Evolutionary conservation across 1,139 yeast species (phyloP), one percentile per base, ranked within the genome.

Genomic region (Saccharomyces hybrid): DNA sequence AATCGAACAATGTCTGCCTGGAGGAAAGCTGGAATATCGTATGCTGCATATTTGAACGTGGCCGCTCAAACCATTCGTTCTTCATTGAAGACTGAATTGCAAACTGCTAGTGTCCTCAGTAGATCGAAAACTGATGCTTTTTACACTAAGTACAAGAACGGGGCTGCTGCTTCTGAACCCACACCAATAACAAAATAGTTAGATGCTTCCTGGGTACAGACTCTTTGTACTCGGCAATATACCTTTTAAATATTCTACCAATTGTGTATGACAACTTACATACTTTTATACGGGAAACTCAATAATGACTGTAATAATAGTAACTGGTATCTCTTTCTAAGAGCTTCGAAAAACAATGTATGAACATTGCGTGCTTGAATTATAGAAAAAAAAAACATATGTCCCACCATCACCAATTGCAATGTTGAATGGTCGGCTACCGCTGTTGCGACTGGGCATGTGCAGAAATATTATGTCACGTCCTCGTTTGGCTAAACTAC

Each of bases 41-140:
- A 76, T 78, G 88, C 88, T 87, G 88, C 85, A 75, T 93, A 93
- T 75, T 79, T 91, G 74, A 83, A 96, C 65, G 81, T 93, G 70
- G 88, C 97, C 66, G 96, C 97, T 71, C 84, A 83, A 73, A 82
- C 96, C 60, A 81, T 89, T 69, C 90, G 98, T 78, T 79, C 81
- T 67, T 85, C 97, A 54, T 82, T 93, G 73, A 93, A 93, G 80
- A 85, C 91, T 64, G 97, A 91, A 68, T 74, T 82, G 73, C 88
- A 87, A 73, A 85, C 82, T 60, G 81, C 78, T 62, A 88, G 85
- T 64, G 88, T 86, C 67, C 79, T 81, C 74, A 62, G 64, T 53
- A 88, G 96, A 78, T 86, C 86, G 63, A 59, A 74, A 65, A 73
- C 86, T 62, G 99, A 93, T 69, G 89, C 84, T 67, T 84, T 82